phyloP scores from a whole-genome alignment of 345 rosid species.

The Citrus medica region DNA sequence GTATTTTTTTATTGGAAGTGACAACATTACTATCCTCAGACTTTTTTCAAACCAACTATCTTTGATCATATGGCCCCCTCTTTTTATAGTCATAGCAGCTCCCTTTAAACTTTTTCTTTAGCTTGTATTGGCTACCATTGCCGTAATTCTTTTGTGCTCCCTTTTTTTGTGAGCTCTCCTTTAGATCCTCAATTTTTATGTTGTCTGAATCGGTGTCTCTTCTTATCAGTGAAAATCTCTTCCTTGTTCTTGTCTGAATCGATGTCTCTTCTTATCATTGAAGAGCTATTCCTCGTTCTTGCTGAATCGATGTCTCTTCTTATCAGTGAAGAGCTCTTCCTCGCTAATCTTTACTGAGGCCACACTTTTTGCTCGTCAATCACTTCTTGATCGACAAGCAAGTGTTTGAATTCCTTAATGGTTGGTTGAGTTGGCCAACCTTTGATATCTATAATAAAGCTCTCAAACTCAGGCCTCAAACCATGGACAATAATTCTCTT shows the following conservation, averaged over 20 bases:
- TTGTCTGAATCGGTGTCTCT: too few relatives aligned
- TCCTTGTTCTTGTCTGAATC: too few relatives aligned
- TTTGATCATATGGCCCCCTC: accelerated
- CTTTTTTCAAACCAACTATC: neutral
- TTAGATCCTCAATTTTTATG: accelerated
- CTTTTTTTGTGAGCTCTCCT: accelerated
- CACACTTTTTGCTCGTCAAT: too few relatives aligned
- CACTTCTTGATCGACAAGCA: accelerated
- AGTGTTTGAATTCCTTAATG: too few relatives aligned
- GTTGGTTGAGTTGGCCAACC: neutral
- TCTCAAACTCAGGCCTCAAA: too few relatives aligned
- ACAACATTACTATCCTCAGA: too few relatives aligned
- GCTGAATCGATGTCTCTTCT: neutral
- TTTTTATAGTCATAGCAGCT: accelerated
- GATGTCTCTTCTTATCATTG: too few relatives aligned
- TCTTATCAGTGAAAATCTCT: too few relatives aligned
- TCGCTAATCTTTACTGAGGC: neutral
- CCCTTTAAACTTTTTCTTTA: neutral
- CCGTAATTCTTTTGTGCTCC: accelerated
- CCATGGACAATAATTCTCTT: too few relatives aligned
- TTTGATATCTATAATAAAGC: accelerated
- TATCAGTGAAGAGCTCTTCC: accelerated
- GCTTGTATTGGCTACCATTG: too few relatives aligned
- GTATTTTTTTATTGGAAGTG: too few relatives aligned
- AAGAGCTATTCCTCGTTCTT: too few relatives aligned